A percentile compares a stretch with the other conserved stretches of the same genome.
phyloP scores from a whole-genome alignment of 1,139 yeast genomes.

The Arxiozyma heterogenica region DNA sequence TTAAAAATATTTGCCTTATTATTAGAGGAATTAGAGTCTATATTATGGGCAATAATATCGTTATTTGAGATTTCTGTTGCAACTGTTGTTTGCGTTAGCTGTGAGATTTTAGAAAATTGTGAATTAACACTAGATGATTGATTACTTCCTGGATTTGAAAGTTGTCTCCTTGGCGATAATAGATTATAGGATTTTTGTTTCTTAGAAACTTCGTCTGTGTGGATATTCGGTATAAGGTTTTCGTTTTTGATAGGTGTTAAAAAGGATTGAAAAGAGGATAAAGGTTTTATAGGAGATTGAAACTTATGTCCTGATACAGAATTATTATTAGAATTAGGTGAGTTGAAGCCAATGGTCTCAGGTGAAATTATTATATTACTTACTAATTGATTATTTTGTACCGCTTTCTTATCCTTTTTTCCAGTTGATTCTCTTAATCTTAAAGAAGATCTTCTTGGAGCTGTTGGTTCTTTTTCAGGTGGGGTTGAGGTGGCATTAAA shows the following conservation, averaged over 20 bases:
- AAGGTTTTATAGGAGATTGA: constrained; percentile 10
- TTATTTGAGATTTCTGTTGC: neutral
- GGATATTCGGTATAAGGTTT: neutral
- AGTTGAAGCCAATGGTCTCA: neutral
- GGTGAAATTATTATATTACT: neutral
- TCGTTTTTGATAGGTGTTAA: constrained; percentile 2
- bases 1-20: neutral
- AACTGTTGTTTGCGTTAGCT: constrained; percentile 15
- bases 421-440: constrained; percentile 12
- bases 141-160: constrained; percentile 20
- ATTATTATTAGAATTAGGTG: neutral
- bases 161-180: constrained; percentile 20
- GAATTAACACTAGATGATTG: constrained; percentile 20
- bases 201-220: neutral
- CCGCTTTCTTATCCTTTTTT: neutral
- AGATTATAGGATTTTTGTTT: constrained; percentile 4
- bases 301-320: no score
- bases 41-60: neutral
- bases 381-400: neutral
- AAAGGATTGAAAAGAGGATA: constrained; percentile 24
- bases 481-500: constrained; percentile 9
- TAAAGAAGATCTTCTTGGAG: constrained; percentile 20
- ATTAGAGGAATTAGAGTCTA: neutral
- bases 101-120: constrained; percentile 20
- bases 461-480: constrained; percentile 1